These are phyloP conservation scores for Metroxylon sagu DNA, from an alignment of 176 grass and related monocot genomes.

Conservation along the genomic window DNA sequence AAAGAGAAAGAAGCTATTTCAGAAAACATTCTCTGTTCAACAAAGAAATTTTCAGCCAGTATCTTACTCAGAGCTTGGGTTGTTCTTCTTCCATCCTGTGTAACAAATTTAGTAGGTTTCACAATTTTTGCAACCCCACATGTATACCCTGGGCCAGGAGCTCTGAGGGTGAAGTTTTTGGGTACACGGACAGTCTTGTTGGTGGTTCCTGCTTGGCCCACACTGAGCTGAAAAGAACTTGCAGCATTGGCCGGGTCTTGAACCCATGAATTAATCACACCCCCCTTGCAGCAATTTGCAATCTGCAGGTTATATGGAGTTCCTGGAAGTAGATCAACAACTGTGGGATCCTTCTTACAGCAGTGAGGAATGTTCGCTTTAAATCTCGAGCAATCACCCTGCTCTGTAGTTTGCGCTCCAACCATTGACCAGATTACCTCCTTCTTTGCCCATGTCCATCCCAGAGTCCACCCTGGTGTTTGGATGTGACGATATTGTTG, in stretches of 20 bases:
- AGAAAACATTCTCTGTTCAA: too few relatives aligned
- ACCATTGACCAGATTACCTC: constrained; percentile 63
- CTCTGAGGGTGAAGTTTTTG: constrained; percentile 39
- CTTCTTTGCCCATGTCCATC: constrained; percentile 71
- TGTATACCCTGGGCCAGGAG: constrained; percentile 62
- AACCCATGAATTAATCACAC: constrained; percentile 53
- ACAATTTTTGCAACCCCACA: constrained; percentile 38
- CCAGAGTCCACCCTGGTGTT: constrained; percentile 64
- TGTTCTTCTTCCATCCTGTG: constrained; percentile 48
- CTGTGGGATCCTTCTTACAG: constrained; percentile 48
- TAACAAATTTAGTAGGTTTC: constrained; percentile 47
- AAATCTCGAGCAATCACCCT: constrained; percentile 73
- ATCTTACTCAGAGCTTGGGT: constrained; percentile 59
- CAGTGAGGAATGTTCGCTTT: constrained; percentile 56
- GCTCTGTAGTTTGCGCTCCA: constrained; percentile 53
- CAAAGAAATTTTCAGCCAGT: background rate
- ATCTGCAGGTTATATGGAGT: constrained; percentile 45
- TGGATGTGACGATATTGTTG: constrained; percentile 79
- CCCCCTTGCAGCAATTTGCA: constrained; percentile 66
- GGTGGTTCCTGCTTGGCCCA: constrained; percentile 57
- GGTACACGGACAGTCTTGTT: constrained; percentile 53
- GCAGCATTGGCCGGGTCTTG: constrained; percentile 51
- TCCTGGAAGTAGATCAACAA: constrained; percentile 12
- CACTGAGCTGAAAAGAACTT: constrained; percentile 59
- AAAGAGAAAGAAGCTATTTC: too few relatives aligned